Conservation (phyloP, 2,329 filamentous ascomycete species). For the Sporothrix pseudoabietina region DNA sequence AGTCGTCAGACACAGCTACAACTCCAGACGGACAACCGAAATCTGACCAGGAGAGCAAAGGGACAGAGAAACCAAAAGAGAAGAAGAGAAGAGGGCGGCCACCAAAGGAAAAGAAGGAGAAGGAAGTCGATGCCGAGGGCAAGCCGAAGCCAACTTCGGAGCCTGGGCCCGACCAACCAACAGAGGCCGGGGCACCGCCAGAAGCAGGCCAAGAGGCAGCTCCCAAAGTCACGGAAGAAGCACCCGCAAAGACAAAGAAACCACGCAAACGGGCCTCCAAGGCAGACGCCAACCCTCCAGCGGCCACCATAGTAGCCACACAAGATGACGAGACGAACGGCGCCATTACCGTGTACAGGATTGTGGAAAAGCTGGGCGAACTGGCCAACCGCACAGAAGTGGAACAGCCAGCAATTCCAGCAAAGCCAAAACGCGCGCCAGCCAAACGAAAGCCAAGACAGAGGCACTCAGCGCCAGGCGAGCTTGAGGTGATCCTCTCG, state of each 20-base stretch:
- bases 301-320: slow-evolving; percentile 40
- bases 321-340: slow-evolving; percentile 52
- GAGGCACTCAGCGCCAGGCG: slow-evolving; percentile 34
- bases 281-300: slow-evolving; percentile 43
- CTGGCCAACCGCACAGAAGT: slow-evolving; percentile 39
- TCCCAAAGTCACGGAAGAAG: slow-evolving; percentile 27
- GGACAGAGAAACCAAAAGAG: neutral
- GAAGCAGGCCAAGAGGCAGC: neutral
- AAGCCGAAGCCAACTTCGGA: neutral
- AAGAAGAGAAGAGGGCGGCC: neutral
- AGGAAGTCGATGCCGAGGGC: neutral
- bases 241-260: slow-evolving; percentile 21
- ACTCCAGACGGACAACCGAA: neutral
- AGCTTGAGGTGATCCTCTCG: neutral
- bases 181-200: neutral
- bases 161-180: neutral
- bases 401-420: neutral
- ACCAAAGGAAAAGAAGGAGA: neutral
- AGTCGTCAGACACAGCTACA: neutral
- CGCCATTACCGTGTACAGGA: slow-evolving; percentile 50
- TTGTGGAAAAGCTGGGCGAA: slow-evolving; percentile 45
- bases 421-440: neutral
- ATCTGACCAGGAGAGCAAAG: neutral
- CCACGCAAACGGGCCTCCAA: slow-evolving; percentile 34
- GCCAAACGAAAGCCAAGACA: slow-evolving; percentile 13